These are phyloP conservation scores for Lyophyllum shimeji DNA, from an alignment of 768 basidiomycete species.

Conservation along the genomic window DNA sequence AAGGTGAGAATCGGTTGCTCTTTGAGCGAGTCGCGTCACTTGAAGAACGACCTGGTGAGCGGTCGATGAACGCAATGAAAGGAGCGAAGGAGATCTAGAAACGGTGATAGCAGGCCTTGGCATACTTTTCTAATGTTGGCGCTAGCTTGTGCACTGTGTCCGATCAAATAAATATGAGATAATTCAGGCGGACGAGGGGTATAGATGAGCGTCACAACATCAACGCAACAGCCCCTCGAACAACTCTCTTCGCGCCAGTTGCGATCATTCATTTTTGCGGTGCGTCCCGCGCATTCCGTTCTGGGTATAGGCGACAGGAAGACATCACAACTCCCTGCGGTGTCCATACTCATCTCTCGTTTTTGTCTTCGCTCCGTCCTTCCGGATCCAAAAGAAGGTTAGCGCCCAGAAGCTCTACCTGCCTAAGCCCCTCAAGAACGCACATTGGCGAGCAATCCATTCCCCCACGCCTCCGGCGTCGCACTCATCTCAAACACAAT, in stretches of 20 bases:
- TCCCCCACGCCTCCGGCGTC: constrained; percentile 18
- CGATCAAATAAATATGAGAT: no score
- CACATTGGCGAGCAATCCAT: constrained; percentile 7
- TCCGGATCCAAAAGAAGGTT: background rate
- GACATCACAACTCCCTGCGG: background rate
- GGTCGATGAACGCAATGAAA: no score
- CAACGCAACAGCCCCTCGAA: background rate
- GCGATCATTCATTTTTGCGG: background rate
- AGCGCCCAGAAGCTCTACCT: background rate
- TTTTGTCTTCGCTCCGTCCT: background rate
- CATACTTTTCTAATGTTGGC: no score
- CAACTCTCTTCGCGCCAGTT: background rate
- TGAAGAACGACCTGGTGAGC: no score
- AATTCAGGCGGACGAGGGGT: no score
- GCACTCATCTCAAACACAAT: constrained; percentile 24
- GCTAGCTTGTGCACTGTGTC: no score
- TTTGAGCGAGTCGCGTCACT: no score
- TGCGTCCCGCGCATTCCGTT: background rate
- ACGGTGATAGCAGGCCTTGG: no score
- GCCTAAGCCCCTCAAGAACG: background rate
- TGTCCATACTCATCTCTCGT: background rate
- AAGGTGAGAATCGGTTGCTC: no score
- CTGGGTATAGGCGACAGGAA: background rate
- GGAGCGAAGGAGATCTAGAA: no score
- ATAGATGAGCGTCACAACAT: background rate